phyloP scores from a whole-genome alignment of 306 rosid species.

The Ormosia semicastrata region DNA sequence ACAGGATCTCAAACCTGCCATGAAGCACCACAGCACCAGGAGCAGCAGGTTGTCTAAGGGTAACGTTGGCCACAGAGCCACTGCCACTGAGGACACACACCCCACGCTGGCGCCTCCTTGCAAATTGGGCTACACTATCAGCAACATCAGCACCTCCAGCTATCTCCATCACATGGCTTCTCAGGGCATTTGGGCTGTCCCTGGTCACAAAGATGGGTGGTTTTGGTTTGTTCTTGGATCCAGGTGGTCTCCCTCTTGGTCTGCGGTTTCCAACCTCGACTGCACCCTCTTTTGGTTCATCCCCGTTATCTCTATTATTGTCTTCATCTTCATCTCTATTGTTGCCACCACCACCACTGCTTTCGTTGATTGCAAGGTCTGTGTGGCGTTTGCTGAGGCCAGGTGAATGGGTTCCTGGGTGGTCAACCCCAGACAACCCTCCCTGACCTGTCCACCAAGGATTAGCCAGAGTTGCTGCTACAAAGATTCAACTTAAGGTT shows the following conservation, averaged over 20 bases:
- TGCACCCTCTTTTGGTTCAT: slow-evolving; percentile 83
- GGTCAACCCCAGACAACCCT: slow-evolving; percentile 80
- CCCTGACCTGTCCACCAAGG: slow-evolving; percentile 94
- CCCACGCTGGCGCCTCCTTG: slow-evolving; percentile 88
- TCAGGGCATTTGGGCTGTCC: slow-evolving; percentile 86
- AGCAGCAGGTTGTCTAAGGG: slow-evolving; percentile 77
- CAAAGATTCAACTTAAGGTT: background rate
- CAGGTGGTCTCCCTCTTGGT: slow-evolving; percentile 93
- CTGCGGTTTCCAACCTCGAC: slow-evolving; percentile 73
- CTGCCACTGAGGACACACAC: slow-evolving; percentile 92
- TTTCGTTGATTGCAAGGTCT: slow-evolving; percentile 57
- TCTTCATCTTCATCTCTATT: slow-evolving; percentile 53
- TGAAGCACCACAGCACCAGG: slow-evolving; percentile 84
- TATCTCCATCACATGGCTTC: slow-evolving; percentile 91
- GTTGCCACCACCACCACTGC: slow-evolving; percentile 33
- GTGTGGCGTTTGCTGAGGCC: slow-evolving; percentile 47
- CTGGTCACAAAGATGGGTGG: slow-evolving; percentile 90
- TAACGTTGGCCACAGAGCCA: slow-evolving; percentile 88
- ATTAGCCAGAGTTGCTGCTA: slow-evolving; percentile 67
- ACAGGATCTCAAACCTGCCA: slow-evolving; percentile 89
- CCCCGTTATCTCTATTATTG: slow-evolving; percentile 38
- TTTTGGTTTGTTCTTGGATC: slow-evolving; percentile 91
- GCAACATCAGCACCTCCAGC: slow-evolving; percentile 89
- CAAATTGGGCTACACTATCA: slow-evolving; percentile 75
- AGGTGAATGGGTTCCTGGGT: slow-evolving; percentile 65